phyloP scores from a whole-genome alignment of 306 rosid species.

The Acmispon strigosus region DNA sequence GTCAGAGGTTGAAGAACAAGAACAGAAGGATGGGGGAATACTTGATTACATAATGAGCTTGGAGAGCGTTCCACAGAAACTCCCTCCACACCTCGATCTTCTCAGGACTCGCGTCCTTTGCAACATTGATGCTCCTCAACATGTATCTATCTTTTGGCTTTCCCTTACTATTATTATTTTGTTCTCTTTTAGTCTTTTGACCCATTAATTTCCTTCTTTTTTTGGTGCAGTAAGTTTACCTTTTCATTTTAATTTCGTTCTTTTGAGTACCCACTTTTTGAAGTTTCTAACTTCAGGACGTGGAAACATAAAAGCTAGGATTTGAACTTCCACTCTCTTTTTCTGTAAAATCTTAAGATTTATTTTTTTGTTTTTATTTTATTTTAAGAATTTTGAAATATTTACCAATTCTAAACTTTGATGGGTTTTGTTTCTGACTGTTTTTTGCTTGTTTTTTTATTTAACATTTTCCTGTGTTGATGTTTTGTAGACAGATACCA shows the following conservation, averaged over 20 bases:
- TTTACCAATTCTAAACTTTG: background rate
- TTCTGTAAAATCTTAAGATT: background rate
- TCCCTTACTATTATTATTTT: background rate
- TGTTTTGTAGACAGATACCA: constrained; percentile 70
- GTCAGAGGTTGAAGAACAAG: constrained; percentile 23
- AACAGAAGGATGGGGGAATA: background rate
- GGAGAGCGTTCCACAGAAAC: constrained; percentile 33
- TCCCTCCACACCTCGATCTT: constrained; percentile 36
- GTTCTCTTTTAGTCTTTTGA: background rate
- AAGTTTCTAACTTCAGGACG: background rate
- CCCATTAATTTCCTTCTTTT: background rate
- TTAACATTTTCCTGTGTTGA: constrained; percentile 14
- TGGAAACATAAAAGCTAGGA: background rate
- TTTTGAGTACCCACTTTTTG: background rate
- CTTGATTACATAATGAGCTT: constrained; percentile 43
- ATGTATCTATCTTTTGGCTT: constrained; percentile 16
- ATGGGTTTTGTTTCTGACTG: background rate
- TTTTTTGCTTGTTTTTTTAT: background rate
- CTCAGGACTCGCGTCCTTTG: constrained; percentile 40
- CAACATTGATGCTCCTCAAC: constrained; percentile 40
- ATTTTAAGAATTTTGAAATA: background rate
- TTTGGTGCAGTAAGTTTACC: too few relatives aligned
- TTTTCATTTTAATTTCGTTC: background rate
- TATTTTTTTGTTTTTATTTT: background rate
- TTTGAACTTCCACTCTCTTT: background rate